Percentiles rank a stretch among this genome's conserved stretches.
Evolutionary conservation across 1,139 yeast genomes (phyloP).

Genomic region (Suhomyces kunorum): DNA sequence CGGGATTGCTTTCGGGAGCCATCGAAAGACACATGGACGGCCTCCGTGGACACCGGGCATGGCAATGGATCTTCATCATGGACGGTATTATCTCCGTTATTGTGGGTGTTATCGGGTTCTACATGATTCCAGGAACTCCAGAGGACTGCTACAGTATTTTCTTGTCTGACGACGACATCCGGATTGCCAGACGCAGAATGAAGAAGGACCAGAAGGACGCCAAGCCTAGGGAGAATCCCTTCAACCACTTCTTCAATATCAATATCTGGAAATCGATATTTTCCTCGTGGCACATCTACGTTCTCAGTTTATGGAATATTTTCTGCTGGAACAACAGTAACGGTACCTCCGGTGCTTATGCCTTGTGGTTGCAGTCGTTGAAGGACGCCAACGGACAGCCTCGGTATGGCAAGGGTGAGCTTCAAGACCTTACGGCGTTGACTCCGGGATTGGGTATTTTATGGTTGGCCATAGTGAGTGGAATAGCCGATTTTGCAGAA

Average conservation of each 20-base stretch:
- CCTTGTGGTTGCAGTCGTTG: slow-evolving; percentile 46
- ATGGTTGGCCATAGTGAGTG: slow-evolving; percentile 45
- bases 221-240: slow-evolving; percentile 31
- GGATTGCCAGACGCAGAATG: slow-evolving; percentile 60
- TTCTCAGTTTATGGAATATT: slow-evolving; percentile 52
- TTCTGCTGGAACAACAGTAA: slow-evolving; percentile 64
- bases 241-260: slow-evolving; percentile 29
- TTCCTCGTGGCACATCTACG: slow-evolving; percentile 57
- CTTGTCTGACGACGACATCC: slow-evolving; percentile 63
- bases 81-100: slow-evolving; percentile 63
- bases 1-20: slow-evolving; percentile 67
- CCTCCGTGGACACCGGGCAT: slow-evolving; percentile 53
- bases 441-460: slow-evolving; percentile 47
- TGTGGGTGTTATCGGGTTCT: slow-evolving; percentile 63
- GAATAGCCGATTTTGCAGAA: slow-evolving; percentile 49
- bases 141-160: slow-evolving; percentile 55
- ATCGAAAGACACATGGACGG: slow-evolving; percentile 52
- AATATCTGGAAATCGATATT: slow-evolving; percentile 52
- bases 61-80: slow-evolving; percentile 76
- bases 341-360: slow-evolving; percentile 51
- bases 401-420: slow-evolving; percentile 32
- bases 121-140: slow-evolving; percentile 71
- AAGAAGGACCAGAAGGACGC: slow-evolving; percentile 41
- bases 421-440: slow-evolving; percentile 45
- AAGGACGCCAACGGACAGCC: slow-evolving; percentile 26